phyloP scores from a whole-genome alignment of 805 yeast species.

The Yarrowia sp. region DNA sequence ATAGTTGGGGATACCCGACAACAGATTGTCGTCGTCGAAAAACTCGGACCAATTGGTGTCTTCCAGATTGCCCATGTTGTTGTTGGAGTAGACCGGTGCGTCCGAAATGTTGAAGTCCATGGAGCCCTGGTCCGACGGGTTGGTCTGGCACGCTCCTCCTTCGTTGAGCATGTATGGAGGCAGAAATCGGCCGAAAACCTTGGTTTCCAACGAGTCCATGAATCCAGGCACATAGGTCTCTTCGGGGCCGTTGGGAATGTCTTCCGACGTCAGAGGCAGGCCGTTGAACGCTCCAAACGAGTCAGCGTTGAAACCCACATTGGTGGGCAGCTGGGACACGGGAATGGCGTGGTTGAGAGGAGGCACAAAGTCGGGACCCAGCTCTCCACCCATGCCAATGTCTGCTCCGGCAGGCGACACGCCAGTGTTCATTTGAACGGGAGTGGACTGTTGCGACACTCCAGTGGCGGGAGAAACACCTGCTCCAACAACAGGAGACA shows the following conservation, averaged over 20 bases:
- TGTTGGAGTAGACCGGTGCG: not conserved
- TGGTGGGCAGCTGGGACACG: conserved; percentile 14
- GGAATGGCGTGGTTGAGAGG: conserved; percentile 23
- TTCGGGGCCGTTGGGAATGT: conserved; percentile 27
- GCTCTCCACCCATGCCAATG: not conserved
- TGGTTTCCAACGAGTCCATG: conserved; percentile 80
- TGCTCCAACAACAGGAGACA: not conserved
- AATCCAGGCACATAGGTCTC: conserved; percentile 66
- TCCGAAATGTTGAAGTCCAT: conserved; percentile 6
- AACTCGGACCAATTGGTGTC: conserved; percentile 21
- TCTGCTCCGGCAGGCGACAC: not conserved
- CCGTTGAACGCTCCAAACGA: conserved; percentile 18
- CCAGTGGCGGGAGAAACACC: not conserved
- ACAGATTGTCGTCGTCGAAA: conserved; percentile 11
- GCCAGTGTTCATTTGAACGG: not conserved
- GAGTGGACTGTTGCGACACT: not conserved
- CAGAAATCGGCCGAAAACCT: conserved; percentile 74
- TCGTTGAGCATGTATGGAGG: conserved; percentile 73
- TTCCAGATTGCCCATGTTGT: conserved; percentile 9
- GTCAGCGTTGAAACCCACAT: conserved; percentile 28
- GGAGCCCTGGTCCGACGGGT: not conserved
- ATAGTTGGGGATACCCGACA: conserved; percentile 18
- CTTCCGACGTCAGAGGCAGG: conserved; percentile 24
- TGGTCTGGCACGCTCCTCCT: not conserved
- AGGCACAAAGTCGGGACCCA: not conserved